These are phyloP conservation scores for Vachellia collinsii DNA, from an alignment of 306 rosid species.

Conservation along the genomic window DNA sequence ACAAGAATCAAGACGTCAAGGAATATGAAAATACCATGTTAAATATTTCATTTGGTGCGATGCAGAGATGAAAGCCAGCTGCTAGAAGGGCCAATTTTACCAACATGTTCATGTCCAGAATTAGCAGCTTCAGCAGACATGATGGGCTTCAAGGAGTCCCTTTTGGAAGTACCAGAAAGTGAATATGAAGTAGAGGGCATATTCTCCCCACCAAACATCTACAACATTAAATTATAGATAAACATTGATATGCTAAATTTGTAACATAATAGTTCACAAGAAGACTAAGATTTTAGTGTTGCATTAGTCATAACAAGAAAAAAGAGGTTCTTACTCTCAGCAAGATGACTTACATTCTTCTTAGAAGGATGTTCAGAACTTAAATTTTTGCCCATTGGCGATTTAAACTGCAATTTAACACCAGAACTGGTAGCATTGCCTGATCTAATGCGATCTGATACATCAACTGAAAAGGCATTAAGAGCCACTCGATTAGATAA, in stretches of 20 bases:
- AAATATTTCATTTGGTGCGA: constrained; percentile 68
- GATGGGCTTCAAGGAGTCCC: constrained; percentile 58
- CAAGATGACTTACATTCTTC: constrained; percentile 62
- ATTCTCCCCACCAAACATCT: constrained; percentile 65
- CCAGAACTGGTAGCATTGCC: constrained; percentile 63
- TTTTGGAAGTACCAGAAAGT: constrained; percentile 62
- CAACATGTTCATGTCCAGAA: constrained; percentile 56
- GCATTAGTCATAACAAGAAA: constrained; percentile 4
- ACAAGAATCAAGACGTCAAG: constrained; percentile 19
- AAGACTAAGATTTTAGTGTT: constrained; percentile 8
- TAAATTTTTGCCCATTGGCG: constrained; percentile 60
- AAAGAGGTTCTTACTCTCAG: neutral
- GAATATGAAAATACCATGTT: constrained; percentile 47
- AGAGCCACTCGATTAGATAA: constrained; percentile 35
- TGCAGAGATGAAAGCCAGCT: constrained; percentile 92
- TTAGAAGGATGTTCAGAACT: constrained; percentile 65
- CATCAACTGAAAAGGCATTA: constrained; percentile 53
- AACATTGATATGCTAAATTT: constrained; percentile 20
- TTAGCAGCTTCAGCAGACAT: constrained; percentile 62
- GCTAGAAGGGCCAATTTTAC: constrained; percentile 77
- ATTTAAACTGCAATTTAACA: constrained; percentile 74
- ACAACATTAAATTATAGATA: constrained; percentile 32
- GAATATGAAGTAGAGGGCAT: constrained; percentile 63
- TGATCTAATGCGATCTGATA: constrained; percentile 60
- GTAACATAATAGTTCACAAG: constrained; percentile 5